Percentiles rank a stretch among this genome's conserved stretches.
These are phyloP conservation scores for Ricinus communis DNA, from an alignment of 345 rosid genomes.

Conservation along the genomic window DNA sequence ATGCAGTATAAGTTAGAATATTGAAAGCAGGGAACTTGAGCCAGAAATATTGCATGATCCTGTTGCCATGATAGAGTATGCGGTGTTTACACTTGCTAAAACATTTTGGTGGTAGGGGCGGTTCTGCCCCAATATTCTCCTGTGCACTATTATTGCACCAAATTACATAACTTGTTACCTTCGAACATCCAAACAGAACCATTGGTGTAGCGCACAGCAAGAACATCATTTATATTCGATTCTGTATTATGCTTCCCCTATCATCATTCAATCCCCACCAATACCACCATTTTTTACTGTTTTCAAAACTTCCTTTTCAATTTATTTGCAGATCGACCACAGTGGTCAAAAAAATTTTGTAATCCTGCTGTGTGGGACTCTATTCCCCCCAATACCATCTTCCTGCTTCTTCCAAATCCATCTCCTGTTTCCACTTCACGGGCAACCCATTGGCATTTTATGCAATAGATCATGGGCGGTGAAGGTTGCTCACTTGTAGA, in stretches of 20 bases:
- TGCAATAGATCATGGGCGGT: not conserved
- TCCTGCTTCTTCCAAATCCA: conserved; percentile 1
- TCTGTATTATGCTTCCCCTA: not conserved
- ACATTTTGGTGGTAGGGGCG: not conserved
- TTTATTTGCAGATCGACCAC: conserved; percentile 7
- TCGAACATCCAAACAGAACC: not conserved
- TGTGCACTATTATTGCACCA: not conserved
- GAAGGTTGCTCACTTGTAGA: not conserved
- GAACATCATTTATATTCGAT: not conserved
- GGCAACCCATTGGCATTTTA: conserved; percentile 3
- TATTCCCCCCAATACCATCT: conserved; percentile 3
- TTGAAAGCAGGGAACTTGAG: not conserved
- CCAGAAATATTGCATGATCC: not conserved
- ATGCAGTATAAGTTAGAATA: not conserved
- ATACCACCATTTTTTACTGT: not conserved
- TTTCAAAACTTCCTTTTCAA: not conserved
- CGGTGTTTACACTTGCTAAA: not conserved
- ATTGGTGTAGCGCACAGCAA: not conserved
- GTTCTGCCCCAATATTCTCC: not conserved
- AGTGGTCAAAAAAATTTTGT: not conserved
- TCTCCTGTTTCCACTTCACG: not conserved
- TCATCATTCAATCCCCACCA: not conserved
- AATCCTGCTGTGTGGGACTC: not conserved
- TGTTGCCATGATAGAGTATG: not conserved
- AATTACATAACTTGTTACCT: not conserved